Evolutionary conservation across 768 basidiomycete species (phyloP).

Genomic region (Termitomyces sp.): DNA sequence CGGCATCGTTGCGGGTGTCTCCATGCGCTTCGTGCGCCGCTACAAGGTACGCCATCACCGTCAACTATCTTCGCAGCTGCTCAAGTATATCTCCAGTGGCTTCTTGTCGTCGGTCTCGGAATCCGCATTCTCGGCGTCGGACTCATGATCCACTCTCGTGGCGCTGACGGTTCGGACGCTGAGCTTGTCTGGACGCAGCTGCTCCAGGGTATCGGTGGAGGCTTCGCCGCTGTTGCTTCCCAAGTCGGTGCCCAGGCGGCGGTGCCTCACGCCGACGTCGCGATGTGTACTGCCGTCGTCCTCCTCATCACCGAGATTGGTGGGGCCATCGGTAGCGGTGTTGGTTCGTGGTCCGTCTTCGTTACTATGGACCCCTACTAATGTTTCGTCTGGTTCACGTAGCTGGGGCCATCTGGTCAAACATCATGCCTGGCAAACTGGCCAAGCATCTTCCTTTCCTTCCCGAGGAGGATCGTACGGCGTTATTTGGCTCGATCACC

Average conservation of each 20-base stretch:
- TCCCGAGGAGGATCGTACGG: conserved; percentile 34
- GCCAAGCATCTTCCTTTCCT: conserved; percentile 50
- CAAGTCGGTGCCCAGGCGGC: conserved; percentile 65
- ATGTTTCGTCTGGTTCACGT: not conserved
- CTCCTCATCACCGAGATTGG: conserved; percentile 70
- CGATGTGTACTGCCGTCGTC: conserved; percentile 63
- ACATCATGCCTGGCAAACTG: conserved; percentile 62
- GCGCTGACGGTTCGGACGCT: conserved; percentile 49
- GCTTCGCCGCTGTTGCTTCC: conserved; percentile 54
- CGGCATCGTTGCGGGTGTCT: conserved; percentile 55
- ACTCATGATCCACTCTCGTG: conserved; percentile 69
- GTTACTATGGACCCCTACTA: conserved; percentile 1
- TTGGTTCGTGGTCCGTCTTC: conserved; percentile 33
- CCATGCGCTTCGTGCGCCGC: conserved; percentile 49
- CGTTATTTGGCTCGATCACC: conserved; percentile 55
- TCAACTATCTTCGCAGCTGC: not conserved
- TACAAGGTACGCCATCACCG: conserved; percentile 41
- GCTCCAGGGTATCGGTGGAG: conserved; percentile 73
- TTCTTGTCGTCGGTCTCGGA: conserved; percentile 55
- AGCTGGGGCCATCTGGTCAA: conserved; percentile 67
- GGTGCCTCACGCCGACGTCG: conserved; percentile 63
- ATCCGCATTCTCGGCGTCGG: conserved; percentile 62
- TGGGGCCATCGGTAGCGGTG: conserved; percentile 60
- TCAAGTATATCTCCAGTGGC: conserved; percentile 19
- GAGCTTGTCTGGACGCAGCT: conserved; percentile 66